These are phyloP conservation scores for Tricholoma matsutake DNA, from an alignment of 768 basidiomycete species.

Conservation along the genomic window DNA sequence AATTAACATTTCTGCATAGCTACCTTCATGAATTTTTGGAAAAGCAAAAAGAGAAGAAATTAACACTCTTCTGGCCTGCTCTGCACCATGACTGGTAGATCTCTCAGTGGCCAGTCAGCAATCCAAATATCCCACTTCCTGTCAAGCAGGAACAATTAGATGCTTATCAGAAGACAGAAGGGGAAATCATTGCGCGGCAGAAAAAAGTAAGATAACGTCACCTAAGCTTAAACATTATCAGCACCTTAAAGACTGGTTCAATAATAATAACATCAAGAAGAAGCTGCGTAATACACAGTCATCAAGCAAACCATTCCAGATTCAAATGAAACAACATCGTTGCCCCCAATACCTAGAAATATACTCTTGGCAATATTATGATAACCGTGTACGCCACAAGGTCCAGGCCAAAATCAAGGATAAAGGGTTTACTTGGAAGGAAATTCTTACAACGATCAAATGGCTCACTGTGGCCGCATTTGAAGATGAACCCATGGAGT, in stretches of 20 bases:
- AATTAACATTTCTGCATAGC: neutral
- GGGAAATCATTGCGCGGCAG: neutral
- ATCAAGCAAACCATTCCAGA: neutral
- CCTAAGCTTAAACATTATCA: neutral
- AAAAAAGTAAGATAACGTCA: neutral
- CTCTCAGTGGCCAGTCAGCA: neutral
- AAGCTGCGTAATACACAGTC: neutral
- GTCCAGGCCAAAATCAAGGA: neutral
- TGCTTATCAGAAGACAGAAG: neutral
- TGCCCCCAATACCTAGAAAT: neutral
- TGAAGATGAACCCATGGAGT: neutral
- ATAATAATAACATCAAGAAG: neutral
- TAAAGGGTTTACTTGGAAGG: neutral
- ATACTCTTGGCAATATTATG: neutral
- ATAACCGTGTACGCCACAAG: neutral
- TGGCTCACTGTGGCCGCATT: neutral
- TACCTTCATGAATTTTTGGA: neutral
- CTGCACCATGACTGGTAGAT: neutral
- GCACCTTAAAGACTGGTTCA: constrained; percentile 1
- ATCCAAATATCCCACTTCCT: neutral
- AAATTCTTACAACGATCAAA: neutral
- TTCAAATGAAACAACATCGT: neutral
- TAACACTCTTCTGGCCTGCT: neutral
- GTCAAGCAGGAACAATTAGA: neutral
- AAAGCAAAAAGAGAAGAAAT: neutral